Conservation (phyloP, 345 rosid genomes). For the Rhodamnia argentea region DNA sequence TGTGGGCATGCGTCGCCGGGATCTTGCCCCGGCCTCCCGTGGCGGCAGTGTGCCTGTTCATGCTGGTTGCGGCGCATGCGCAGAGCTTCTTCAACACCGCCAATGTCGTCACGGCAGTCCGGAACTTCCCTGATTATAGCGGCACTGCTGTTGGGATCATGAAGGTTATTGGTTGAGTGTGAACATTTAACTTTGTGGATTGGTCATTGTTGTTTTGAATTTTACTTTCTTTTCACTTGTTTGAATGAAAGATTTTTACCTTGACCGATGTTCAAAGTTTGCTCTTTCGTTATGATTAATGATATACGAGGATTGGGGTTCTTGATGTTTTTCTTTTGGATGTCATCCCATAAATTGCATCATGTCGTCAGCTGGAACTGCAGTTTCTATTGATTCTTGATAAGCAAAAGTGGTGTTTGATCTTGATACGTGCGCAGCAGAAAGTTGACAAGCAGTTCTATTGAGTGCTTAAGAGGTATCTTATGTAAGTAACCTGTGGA, state of each 20-base stretch:
- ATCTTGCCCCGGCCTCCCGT: constrained; percentile 28
- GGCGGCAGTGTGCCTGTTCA: constrained; percentile 16
- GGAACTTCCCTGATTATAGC: constrained; percentile 17
- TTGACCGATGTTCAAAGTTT: neutral
- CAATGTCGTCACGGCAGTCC: constrained; percentile 17
- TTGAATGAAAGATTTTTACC: neutral
- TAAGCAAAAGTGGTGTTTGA: neutral
- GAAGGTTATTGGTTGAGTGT: constrained; percentile 13
- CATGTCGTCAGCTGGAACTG: neutral
- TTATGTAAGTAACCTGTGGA: neutral
- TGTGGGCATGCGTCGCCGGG: constrained; percentile 59
- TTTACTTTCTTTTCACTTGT: neutral
- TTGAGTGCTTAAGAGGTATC: neutral
- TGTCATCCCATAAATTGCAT: neutral
- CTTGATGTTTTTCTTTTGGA: neutral
- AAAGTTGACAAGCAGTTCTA: neutral
- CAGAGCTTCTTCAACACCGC: constrained; percentile 31
- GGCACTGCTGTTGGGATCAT: constrained; percentile 30
- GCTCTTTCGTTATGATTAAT: neutral
- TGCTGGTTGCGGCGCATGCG: constrained; percentile 23
- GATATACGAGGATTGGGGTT: neutral
- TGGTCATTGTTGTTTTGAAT: neutral
- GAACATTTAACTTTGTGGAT: neutral
- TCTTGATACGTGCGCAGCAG: neutral
- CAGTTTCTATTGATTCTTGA: neutral